phyloP scores from a whole-genome alignment of 2,329 filamentous ascomycete genomes.

The Calycina herbarum region DNA sequence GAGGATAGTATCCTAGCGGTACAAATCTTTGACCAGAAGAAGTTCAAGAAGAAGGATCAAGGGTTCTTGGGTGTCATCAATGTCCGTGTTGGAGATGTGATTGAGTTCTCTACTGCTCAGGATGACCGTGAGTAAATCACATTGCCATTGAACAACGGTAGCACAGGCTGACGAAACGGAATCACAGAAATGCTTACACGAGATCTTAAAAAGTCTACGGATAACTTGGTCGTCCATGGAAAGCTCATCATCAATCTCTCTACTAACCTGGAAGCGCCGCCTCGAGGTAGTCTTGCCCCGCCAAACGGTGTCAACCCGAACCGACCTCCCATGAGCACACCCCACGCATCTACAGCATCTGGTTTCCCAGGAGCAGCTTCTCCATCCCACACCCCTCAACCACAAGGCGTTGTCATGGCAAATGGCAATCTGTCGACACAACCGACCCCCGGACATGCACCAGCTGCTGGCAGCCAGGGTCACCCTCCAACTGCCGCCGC shows the following conservation, averaged over 20 bases:
- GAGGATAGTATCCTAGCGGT: conserved; percentile 97
- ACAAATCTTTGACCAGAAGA: conserved; percentile 99
- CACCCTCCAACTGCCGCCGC: conserved; percentile 26
- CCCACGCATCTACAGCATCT: conserved; percentile 34
- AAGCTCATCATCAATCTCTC: conserved; percentile 97
- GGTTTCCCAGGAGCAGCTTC: conserved; percentile 35
- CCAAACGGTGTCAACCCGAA: conserved; percentile 32
- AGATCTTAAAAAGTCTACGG: conserved; percentile 95
- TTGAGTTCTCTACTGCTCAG: conserved; percentile 84
- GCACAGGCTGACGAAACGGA: conserved; percentile 16
- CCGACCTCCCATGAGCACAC: conserved; percentile 36
- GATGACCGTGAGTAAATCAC: conserved; percentile 75
- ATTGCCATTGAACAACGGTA: conserved; percentile 7
- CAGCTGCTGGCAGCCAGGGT: conserved; percentile 37
- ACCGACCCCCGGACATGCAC: conserved; percentile 38
- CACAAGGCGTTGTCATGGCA: conserved; percentile 31
- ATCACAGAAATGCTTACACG: conserved; percentile 87
- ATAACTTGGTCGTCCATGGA: conserved; percentile 95
- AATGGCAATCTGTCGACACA: conserved; percentile 34
- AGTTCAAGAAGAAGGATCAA: conserved; percentile 99
- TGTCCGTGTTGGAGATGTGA: conserved; percentile 89
- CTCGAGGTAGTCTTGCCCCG: conserved; percentile 47
- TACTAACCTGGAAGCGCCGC: conserved; percentile 77
- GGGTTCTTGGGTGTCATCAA: conserved; percentile 98
- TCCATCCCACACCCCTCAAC: conserved; percentile 39